A percentile compares a stretch with the other conserved stretches of the same genome.
Evolutionary conservation across 192 early-diverging fungal species (phyloP).

Genomic region (Pilobolus umbonatus): DNA sequence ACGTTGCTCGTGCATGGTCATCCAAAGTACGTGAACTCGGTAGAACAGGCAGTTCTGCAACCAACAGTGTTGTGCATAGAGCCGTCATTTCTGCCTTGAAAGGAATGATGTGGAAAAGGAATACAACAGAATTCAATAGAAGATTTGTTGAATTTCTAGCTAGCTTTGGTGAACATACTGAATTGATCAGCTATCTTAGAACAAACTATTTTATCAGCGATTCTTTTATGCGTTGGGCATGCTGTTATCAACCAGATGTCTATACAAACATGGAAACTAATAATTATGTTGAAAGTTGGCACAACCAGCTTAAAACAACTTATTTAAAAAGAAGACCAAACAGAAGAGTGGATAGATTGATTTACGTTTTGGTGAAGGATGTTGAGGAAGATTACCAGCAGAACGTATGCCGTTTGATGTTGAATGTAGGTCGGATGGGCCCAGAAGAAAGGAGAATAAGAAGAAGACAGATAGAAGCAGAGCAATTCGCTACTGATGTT

Average conservation of each 20-base stretch:
- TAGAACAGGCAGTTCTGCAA: neutral
- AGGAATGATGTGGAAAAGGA: neutral
- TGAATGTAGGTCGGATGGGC: conserved; percentile 1
- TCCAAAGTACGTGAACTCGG: neutral
- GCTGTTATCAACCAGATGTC: neutral
- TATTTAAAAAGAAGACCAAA: conserved; percentile 2
- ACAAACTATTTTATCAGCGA: neutral
- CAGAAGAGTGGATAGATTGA: neutral
- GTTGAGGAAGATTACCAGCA: neutral
- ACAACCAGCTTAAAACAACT: conserved; percentile 5
- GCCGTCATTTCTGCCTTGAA: neutral
- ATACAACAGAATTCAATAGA: neutral
- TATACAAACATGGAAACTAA: conserved; percentile 2
- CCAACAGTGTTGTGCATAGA: neutral
- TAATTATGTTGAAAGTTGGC: conserved; percentile 11
- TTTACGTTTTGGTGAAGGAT: conserved; percentile 2
- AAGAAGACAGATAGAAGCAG: too few relatives aligned
- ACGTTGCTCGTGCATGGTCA: neutral
- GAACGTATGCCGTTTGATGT: neutral
- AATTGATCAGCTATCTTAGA: neutral
- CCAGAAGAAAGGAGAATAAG: conserved; percentile 5
- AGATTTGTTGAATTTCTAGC: neutral
- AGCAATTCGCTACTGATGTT: neutral
- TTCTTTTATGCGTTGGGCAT: neutral
- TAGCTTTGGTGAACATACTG: neutral